Evolutionary conservation across 441 rosid species (phyloP), one percentile per base, ranked within the genome.

Genomic region (Viola pubescens): DNA sequence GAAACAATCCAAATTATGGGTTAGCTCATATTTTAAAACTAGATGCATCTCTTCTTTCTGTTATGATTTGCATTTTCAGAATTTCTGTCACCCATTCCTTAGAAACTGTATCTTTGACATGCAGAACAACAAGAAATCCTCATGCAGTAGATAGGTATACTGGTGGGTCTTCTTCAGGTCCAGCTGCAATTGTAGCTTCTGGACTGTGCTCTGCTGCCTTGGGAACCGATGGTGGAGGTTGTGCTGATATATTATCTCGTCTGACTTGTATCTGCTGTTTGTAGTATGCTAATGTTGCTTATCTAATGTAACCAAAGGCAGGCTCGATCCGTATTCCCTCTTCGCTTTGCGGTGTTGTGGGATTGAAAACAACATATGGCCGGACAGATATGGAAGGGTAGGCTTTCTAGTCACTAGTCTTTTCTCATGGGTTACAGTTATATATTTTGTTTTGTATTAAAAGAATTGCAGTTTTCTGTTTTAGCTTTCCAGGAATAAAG

Each of bases 141-240:
- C 90, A 87, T 71, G 95, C 77, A 43, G 52, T 75, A 39, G 88
- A 85, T 55, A 79, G 97, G 72, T 87, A 89, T 66, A 83, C 97
- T 0, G 97, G 97, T 6, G 97, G 97, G 78, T 89, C 97, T 67
- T 89, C 97, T 64, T 85, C 97, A 9, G 97, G 97, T 56, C 80
- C 97, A 54, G 95, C 94, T 62, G 97, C 97, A 67, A 68, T 89
- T 60, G 95, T 89, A 39, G 92, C 95, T 73, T 74, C 92, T 62
- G 97, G 97, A 70, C 41, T 89, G 60, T 87, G 97, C 75, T 75
- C 95, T 58, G 97, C 92, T 78, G 83, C 97, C 64, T 80, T 89
- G 45, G 97, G 97, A 76, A 83, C 97, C 56, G 97, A 89, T 72
- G 97, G 89, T 48, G 97, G 97, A 89, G 97, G 95, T 89, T 78